Conservation (phyloP, 2,329 filamentous ascomycete species). For the Aspergillus terreus region DNA sequence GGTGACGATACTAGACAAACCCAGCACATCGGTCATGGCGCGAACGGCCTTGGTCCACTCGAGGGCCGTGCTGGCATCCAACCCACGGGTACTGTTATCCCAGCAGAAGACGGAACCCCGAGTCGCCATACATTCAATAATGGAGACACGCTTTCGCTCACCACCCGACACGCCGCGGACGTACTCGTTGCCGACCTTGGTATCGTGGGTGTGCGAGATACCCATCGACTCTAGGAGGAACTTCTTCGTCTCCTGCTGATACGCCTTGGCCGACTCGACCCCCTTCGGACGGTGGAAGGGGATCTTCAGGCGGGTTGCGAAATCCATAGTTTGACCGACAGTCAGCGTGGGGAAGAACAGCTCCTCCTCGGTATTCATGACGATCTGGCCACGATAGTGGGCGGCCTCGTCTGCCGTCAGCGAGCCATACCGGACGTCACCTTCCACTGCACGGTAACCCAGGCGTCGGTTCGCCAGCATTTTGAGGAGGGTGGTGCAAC, state of each 20-base stretch:
- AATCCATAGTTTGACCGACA: conserved; percentile 51
- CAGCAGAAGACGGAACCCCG: conserved; percentile 59
- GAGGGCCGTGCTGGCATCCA: conserved; percentile 63
- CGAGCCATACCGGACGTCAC: conserved; percentile 56
- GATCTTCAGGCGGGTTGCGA: conserved; percentile 56
- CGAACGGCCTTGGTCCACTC: conserved; percentile 60
- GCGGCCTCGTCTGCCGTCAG: conserved; percentile 41
- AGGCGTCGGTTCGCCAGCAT: conserved; percentile 61
- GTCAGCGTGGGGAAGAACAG: conserved; percentile 51
- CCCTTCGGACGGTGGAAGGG: conserved; percentile 48
- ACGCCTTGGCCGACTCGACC: conserved; percentile 42
- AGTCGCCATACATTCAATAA: conserved; percentile 61
- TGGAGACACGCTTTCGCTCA: conserved; percentile 66
- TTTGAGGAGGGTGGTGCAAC: conserved; percentile 69
- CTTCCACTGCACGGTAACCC: conserved; percentile 52
- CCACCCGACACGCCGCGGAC: conserved; percentile 65
- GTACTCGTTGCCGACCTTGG: conserved; percentile 65
- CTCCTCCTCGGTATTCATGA: conserved; percentile 54
- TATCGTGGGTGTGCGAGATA: conserved; percentile 59
- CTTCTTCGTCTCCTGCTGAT: conserved; percentile 46
- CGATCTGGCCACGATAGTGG: conserved; percentile 55
- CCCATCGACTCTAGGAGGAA: conserved; percentile 58
- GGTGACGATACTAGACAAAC: conserved; percentile 59
- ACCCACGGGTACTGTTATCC: conserved; percentile 64
- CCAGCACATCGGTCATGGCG: conserved; percentile 60